phyloP scores from a whole-genome alignment of 306 rosid species.

The Boehmeria nivea region DNA sequence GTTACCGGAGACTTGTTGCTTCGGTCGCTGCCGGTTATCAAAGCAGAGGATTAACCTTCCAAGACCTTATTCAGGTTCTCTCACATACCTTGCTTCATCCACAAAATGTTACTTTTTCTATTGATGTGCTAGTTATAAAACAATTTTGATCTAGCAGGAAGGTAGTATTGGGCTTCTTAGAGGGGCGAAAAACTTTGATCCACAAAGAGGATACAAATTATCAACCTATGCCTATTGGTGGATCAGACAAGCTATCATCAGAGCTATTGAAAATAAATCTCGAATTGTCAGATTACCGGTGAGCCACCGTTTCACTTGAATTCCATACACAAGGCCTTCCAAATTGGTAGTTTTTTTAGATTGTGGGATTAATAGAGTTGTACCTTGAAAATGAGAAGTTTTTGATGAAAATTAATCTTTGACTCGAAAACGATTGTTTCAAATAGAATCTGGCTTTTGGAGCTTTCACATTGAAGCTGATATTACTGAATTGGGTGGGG shows the following conservation, averaged over 20 bases:
- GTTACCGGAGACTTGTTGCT: conserved; percentile 51
- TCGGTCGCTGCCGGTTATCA: conserved; percentile 62
- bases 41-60: conserved; percentile 67
- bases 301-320: conserved; percentile 26
- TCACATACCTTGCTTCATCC: conserved; percentile 12
- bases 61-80: conserved; percentile 81
- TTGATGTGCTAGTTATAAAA: neutral
- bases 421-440: neutral
- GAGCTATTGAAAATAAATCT: conserved; percentile 63
- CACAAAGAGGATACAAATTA: conserved; percentile 56
- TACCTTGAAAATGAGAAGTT: no score
- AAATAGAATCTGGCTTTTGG: neutral
- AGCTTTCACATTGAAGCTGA: neutral
- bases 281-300: conserved; percentile 77
- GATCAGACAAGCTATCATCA: conserved; percentile 75
- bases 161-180: conserved; percentile 79
- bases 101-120: neutral
- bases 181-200: conserved; percentile 74
- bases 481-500: no score
- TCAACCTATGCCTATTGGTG: conserved; percentile 91
- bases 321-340: no score
- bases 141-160: conserved; percentile 43
- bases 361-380: no score
- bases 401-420: no score
- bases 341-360: no score